These are phyloP conservation scores for Boletus bicolor DNA, from an alignment of 768 basidiomycete species.

Conservation along the genomic window DNA sequence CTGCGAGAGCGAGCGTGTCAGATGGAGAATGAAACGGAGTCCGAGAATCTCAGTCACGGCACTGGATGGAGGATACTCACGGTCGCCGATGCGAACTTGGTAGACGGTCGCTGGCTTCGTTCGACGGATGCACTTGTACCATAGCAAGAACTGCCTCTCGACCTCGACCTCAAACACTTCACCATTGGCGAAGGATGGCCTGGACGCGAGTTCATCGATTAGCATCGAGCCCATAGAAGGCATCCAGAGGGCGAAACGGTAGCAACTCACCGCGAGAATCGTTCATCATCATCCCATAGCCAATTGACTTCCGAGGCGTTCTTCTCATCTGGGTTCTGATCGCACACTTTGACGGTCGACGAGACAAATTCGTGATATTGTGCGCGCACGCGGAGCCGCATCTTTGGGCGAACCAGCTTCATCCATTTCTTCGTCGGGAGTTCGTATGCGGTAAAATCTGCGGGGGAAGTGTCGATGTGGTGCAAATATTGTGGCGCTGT, in stretches of 20 bases:
- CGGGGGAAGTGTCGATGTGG: neutral
- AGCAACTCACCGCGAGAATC: slow-evolving; percentile 16
- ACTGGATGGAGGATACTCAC: slow-evolving; percentile 5
- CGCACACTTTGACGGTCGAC: slow-evolving; percentile 5
- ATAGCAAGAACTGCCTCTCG: slow-evolving; percentile 17
- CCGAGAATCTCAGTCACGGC: neutral
- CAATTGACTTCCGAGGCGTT: slow-evolving; percentile 3
- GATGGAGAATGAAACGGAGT: neutral
- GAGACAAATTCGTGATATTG: slow-evolving; percentile 16
- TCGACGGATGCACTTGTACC: slow-evolving; percentile 27
- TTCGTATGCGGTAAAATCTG: slow-evolving; percentile 26
- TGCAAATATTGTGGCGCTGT: neutral
- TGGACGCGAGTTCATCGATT: neutral
- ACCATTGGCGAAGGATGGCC: slow-evolving; percentile 15
- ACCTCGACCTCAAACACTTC: slow-evolving; percentile 20
- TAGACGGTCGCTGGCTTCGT: slow-evolving; percentile 20
- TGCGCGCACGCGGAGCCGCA: slow-evolving; percentile 21
- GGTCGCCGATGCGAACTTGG: slow-evolving; percentile 21
- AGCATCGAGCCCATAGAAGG: neutral
- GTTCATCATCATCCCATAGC: slow-evolving; percentile 13
- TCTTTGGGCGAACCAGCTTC: slow-evolving; percentile 16
- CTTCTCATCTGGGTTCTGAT: neutral
- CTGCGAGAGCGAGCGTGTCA: slow-evolving; percentile 1
- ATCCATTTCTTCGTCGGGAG: slow-evolving; percentile 21
- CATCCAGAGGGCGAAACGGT: too few species aligned